phyloP scores from a whole-genome alignment of 306 rosid species.

The Medicago truncatula region DNA sequence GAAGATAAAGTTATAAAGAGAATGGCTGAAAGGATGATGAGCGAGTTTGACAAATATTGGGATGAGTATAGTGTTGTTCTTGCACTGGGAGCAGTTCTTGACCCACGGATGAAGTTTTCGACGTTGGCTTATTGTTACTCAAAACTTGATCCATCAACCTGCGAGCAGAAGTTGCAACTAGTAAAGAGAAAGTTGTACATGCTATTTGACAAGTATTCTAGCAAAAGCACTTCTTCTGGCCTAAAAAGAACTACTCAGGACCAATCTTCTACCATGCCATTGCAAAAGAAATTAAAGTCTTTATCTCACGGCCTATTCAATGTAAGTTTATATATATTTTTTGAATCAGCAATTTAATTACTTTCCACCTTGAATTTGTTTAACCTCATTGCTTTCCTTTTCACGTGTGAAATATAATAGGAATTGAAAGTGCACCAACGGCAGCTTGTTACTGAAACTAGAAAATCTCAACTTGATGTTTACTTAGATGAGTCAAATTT shows the following conservation, averaged over 20 bases:
- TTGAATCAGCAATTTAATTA: not conserved
- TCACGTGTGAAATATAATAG: conserved; percentile 12
- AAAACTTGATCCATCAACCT: not conserved
- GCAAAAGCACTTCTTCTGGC: not conserved
- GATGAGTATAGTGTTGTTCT: no score
- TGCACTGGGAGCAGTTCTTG: no score
- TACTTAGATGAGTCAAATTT: conserved; percentile 13
- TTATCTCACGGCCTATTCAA: not conserved
- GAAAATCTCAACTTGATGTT: conserved; percentile 2
- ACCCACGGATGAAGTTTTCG: no score
- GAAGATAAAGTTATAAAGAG: no score
- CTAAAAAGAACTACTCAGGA: not conserved
- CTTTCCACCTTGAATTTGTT: not conserved
- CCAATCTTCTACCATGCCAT: not conserved
- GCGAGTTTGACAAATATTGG: no score
- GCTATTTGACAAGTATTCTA: conserved; percentile 3
- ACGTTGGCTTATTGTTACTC: no score
- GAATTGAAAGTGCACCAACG: not conserved
- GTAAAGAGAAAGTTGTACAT: not conserved
- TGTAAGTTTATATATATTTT: not conserved
- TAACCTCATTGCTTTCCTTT: not conserved
- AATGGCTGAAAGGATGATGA: no score
- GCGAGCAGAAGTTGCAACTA: not conserved
- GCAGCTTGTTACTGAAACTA: not conserved
- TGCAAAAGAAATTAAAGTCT: conserved; percentile 2